Evolutionary conservation across 1,284 basidiomycete species (phyloP), one percentile per base, ranked within the genome.

Genomic region (Pascua sp.): DNA sequence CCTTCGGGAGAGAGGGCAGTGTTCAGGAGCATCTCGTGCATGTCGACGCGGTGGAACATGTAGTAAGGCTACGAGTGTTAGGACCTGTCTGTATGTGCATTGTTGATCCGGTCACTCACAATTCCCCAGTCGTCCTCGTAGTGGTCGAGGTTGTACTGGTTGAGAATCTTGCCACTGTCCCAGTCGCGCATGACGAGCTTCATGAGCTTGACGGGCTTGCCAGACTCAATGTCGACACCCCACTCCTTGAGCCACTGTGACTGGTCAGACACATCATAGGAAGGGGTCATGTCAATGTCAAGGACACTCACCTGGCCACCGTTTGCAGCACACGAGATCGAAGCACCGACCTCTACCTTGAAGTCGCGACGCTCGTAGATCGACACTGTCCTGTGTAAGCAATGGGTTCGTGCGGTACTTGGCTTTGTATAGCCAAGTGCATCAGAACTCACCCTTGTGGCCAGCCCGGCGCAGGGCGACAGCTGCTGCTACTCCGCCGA

Each of bases 1-100:
- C 75, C 76, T 2, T 75, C 62, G 0, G 59, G 47, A 2, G 57
- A 57, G 7, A 64, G 61, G 17, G 76, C 75, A 16, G 63, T 61
- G 44, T 72, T 64, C 53, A 77, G 63, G 10, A 73, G 56, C 65
- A 72, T 70, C 18, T 51, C 48, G 66, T 72, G 76, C 71, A 77
- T 74, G 57, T 77, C 76, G 47, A 73, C 69, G 52, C 76, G 66
- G 60, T 77, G 75, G 67, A 64, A 67, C 66, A 67, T 67, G 60
- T 63, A 66, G 63, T 66, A 72, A 48, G 68, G 67, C 24, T 32
- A 32, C 24, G 24, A 32, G 24, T 32, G 24, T 32, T 32, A 32
- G 24, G 24, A 32, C n/a, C 24, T 17, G 17, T 17, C 8, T 11
- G 11, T 4, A 9, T 4, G 2, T 8, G 24, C 2, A 2, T 13